Percentiles rank a stretch among this genome's conserved stretches.
Conservation (phyloP, 2,329 filamentous ascomycete species). For the Pseudofabraea citricarpa region DNA sequence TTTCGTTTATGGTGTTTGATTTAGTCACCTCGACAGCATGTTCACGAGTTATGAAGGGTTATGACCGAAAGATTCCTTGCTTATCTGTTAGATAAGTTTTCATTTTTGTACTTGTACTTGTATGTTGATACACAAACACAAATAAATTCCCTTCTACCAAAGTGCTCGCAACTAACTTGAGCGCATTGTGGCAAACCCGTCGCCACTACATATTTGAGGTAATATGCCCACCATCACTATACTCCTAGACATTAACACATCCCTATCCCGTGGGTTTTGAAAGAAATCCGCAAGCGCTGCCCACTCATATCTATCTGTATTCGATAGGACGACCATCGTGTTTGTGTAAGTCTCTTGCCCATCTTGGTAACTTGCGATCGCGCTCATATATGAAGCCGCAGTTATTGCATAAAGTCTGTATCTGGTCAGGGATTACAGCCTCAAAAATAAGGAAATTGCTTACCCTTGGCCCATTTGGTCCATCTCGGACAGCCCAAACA, state of each 20-base stretch:
- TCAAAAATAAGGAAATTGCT: conserved; percentile 31
- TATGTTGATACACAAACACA: too few species aligned
- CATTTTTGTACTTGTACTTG: too few species aligned
- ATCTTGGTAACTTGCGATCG: conserved; percentile 75
- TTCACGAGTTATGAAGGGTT: too few species aligned
- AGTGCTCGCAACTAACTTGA: too few species aligned
- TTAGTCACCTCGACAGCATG: too few species aligned
- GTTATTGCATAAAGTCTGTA: conserved; percentile 78
- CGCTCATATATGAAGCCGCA: conserved; percentile 88
- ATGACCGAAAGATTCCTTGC: too few species aligned
- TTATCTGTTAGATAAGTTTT: too few species aligned
- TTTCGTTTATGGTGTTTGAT: too few species aligned
- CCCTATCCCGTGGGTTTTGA: conserved; percentile 4
- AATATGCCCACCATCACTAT: conserved; percentile 3
- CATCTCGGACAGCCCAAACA: conserved; percentile 93
- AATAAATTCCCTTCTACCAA: too few species aligned
- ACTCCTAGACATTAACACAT: conserved; percentile 10
- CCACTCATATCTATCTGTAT: conserved; percentile 19
- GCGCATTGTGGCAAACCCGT: too few species aligned
- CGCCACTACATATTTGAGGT: conserved; percentile 8
- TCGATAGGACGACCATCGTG: conserved; percentile 22
- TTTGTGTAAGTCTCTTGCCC: conserved; percentile 65
- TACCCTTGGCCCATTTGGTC: conserved; percentile 78
- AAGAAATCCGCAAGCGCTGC: conserved; percentile 1
- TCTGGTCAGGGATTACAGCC: conserved; percentile 17